phyloP scores from a whole-genome alignment of 2,329 filamentous ascomycete species.

The Aspergillus neotritici region DNA sequence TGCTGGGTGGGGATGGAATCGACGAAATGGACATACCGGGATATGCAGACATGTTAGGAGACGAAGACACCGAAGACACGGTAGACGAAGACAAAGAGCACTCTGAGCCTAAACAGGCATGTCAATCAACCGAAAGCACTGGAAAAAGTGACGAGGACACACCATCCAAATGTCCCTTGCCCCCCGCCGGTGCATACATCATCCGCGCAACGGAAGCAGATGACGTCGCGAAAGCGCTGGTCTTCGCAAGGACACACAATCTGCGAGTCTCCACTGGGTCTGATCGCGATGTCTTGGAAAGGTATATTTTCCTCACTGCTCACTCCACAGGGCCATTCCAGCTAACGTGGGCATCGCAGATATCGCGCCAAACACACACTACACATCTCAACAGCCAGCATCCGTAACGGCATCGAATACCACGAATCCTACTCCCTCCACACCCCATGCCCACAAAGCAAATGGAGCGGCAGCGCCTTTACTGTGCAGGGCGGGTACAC shows the following conservation, averaged over 20 bases:
- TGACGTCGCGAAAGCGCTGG: constrained; percentile 3
- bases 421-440: neutral
- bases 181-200: neutral
- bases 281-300: constrained; percentile 7
- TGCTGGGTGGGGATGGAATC: too few species aligned
- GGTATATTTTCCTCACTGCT: neutral
- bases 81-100: too few species aligned
- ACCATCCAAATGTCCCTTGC: too few species aligned
- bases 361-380: constrained; percentile 7
- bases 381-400: constrained; percentile 8
- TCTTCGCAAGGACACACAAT: constrained; percentile 5
- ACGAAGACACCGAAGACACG: too few species aligned
- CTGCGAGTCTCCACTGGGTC: constrained; percentile 7
- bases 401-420: constrained; percentile 2
- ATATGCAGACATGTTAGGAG: too few species aligned
- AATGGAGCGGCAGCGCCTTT: constrained; percentile 6
- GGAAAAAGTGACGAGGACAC: too few species aligned
- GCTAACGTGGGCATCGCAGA: neutral
- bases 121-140: too few species aligned
- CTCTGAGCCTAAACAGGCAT: too few species aligned
- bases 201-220: constrained; percentile 4
- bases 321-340: too few species aligned
- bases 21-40: too few species aligned
- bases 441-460: neutral
- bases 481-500: constrained; percentile 8